These are phyloP conservation scores for Immersiella caudata DNA, from an alignment of 495 filamentous ascomycete genomes.

Conservation along the genomic window DNA sequence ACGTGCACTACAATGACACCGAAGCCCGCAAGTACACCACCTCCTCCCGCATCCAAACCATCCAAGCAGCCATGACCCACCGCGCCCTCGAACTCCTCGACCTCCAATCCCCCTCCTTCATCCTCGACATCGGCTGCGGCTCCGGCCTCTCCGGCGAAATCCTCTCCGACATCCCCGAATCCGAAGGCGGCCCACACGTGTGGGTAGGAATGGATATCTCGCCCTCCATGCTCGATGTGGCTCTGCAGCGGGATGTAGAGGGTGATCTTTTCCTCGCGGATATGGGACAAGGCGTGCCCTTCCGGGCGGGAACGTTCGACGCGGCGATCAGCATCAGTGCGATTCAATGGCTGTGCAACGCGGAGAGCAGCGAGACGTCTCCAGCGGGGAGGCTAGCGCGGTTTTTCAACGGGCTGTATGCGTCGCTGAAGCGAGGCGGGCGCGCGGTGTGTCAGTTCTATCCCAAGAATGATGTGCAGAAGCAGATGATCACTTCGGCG, in stretches of 20 bases:
- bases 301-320: conserved; percentile 90
- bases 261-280: conserved; percentile 91
- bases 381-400: conserved; percentile 72
- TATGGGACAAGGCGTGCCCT: conserved; percentile 93
- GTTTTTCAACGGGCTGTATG: conserved; percentile 93
- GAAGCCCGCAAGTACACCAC: conserved; percentile 98
- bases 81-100: conserved; percentile 88
- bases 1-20: conserved; percentile 94
- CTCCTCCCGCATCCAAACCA: conserved; percentile 88
- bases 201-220: conserved; percentile 97
- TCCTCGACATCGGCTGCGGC: conserved; percentile 95
- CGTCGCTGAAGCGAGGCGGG: conserved; percentile 79
- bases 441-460: conserved; percentile 97
- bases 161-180: conserved; percentile 64
- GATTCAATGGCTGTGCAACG: conserved; percentile 97
- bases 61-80: conserved; percentile 91
- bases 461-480: conserved; percentile 90
- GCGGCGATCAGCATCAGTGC: conserved; percentile 93
- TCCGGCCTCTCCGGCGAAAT: conserved; percentile 95
- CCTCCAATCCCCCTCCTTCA: conserved; percentile 76
- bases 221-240: conserved; percentile 89
- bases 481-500: conserved; percentile 84
- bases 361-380: conserved; percentile 80
- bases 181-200: conserved; percentile 80
- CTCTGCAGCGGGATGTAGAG: conserved; percentile 86